Percentiles rank a stretch among this genome's conserved stretches.
These are phyloP conservation scores for Pisolithus orientalis DNA, from an alignment of 768 basidiomycete genomes.

Conservation along the genomic window DNA sequence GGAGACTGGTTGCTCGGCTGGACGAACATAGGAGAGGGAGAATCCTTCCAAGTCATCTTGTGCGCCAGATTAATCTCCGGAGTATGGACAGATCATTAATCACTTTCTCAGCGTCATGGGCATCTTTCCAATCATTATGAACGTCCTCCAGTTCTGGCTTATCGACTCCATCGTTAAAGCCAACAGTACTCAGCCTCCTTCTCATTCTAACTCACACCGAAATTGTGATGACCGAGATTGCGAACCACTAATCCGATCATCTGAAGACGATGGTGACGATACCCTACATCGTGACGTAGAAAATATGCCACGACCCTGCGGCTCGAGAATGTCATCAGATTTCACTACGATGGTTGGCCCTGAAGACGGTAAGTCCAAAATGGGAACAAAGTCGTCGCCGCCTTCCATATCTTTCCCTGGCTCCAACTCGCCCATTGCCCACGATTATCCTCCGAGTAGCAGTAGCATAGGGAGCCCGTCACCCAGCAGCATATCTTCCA, in stretches of 20 bases:
- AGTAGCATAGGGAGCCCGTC: conserved; percentile 36
- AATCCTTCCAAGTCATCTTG: conserved; percentile 74
- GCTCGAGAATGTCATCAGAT: conserved; percentile 29
- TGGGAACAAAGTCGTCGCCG: conserved; percentile 10
- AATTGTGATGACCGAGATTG: conserved; percentile 37
- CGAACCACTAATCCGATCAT: conserved; percentile 60
- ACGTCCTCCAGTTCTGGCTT: conserved; percentile 89
- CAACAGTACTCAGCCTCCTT: conserved; percentile 33
- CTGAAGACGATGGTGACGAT: conserved; percentile 50
- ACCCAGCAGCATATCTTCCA: conserved; percentile 11
- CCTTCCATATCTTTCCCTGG: conserved; percentile 7
- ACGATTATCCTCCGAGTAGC: conserved; percentile 55
- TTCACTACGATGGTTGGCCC: conserved; percentile 12
- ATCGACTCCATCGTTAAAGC: conserved; percentile 92
- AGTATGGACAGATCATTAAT: conserved; percentile 5
- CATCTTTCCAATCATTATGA: conserved; percentile 85
- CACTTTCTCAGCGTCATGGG: conserved; percentile 67
- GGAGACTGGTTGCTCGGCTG: conserved; percentile 87
- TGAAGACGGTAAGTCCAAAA: conserved; percentile 12
- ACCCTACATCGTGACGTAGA: conserved; percentile 38
- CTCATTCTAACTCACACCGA: conserved; percentile 35
- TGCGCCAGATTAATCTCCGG: conserved; percentile 33
- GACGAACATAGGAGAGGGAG: conserved; percentile 57
- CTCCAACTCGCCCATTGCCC: conserved; percentile 5
- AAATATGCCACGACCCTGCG: conserved; percentile 31